phyloP scores from a whole-genome alignment of 768 basidiomycete species.

The Rubroboletus pulcherrimus region DNA sequence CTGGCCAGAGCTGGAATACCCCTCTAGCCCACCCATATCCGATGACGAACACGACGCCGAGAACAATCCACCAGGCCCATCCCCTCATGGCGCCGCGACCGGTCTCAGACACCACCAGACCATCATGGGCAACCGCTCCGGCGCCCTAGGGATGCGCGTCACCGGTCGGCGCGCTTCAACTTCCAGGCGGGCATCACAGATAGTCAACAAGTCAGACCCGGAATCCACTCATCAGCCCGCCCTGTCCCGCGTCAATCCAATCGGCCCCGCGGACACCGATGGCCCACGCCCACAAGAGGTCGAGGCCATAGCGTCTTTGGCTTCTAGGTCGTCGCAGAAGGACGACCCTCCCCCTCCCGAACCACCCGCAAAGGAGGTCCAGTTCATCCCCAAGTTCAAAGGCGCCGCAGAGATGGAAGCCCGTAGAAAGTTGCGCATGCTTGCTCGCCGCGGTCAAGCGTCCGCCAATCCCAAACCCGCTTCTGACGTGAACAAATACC shows the following conservation, averaged over 20 bases:
- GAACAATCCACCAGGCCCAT: neutral
- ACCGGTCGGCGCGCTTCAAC: slow-evolving; percentile 56
- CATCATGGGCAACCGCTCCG: slow-evolving; percentile 72
- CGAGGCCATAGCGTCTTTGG: neutral
- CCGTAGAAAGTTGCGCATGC: slow-evolving; percentile 61
- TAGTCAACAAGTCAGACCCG: slow-evolving; percentile 5
- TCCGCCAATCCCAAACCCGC: slow-evolving; percentile 24
- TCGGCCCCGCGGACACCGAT: slow-evolving; percentile 11
- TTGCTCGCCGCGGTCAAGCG: slow-evolving; percentile 48
- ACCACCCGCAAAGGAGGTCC: slow-evolving; percentile 48
- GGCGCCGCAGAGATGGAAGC: slow-evolving; percentile 86
- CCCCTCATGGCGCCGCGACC: neutral
- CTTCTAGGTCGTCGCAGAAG: neutral
- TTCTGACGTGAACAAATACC: slow-evolving; percentile 32
- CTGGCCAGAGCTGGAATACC: slow-evolving; percentile 82
- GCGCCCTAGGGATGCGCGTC: slow-evolving; percentile 75
- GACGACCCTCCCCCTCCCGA: slow-evolving; percentile 18
- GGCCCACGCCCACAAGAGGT: slow-evolving; percentile 7
- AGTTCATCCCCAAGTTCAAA: slow-evolving; percentile 76
- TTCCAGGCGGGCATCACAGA: slow-evolving; percentile 45
- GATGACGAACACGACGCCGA: slow-evolving; percentile 59
- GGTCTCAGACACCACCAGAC: slow-evolving; percentile 73
- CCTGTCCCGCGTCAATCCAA: slow-evolving; percentile 10
- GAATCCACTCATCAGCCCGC: neutral
- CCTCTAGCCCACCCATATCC: slow-evolving; percentile 67